These are phyloP conservation scores for Paralagenidium karlingii DNA, from an alignment of 352 stramenopile genomes.

Conservation along the genomic window DNA sequence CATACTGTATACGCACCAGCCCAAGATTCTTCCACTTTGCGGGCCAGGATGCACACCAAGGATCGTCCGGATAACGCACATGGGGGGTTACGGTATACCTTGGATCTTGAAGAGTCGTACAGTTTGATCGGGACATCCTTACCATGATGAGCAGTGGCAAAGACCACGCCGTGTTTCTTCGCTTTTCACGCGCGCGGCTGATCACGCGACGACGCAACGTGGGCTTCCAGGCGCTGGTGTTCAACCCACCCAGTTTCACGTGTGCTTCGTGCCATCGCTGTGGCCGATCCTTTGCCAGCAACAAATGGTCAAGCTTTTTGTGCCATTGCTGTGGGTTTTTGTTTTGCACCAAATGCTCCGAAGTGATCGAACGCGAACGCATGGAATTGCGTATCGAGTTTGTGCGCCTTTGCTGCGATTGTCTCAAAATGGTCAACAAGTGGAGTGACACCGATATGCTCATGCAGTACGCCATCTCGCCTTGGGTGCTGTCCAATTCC, in stretches of 20 bases:
- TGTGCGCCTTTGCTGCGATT: constrained; percentile 28
- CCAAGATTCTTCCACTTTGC: no score
- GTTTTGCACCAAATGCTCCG: constrained; percentile 35
- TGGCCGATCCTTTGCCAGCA: constrained; percentile 25
- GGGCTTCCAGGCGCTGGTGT: constrained; percentile 30
- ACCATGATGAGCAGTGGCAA: constrained; percentile 3
- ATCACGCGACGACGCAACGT: constrained; percentile 29
- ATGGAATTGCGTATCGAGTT: constrained; percentile 28
- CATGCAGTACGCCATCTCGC: constrained; percentile 8
- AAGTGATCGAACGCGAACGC: constrained; percentile 34
- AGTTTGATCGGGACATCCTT: no score
- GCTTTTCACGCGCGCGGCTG: constrained; percentile 31
- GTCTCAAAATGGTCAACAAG: constrained; percentile 35
- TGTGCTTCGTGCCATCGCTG: constrained; percentile 24
- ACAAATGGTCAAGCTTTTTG: constrained; percentile 25
- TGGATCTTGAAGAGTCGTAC: no score
- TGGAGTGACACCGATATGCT: constrained; percentile 24
- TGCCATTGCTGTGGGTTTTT: constrained; percentile 40
- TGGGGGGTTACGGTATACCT: no score
- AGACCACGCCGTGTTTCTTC: constrained; percentile 43
- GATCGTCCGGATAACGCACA: no score
- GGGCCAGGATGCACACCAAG: no score
- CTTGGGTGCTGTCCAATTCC: constrained; percentile 19
- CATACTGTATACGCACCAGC: no score
- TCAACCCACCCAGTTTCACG: constrained; percentile 4